Evolutionary conservation across 2,329 filamentous ascomycete species (phyloP).

Genomic region (Alternaria hordeiaustralica): DNA sequence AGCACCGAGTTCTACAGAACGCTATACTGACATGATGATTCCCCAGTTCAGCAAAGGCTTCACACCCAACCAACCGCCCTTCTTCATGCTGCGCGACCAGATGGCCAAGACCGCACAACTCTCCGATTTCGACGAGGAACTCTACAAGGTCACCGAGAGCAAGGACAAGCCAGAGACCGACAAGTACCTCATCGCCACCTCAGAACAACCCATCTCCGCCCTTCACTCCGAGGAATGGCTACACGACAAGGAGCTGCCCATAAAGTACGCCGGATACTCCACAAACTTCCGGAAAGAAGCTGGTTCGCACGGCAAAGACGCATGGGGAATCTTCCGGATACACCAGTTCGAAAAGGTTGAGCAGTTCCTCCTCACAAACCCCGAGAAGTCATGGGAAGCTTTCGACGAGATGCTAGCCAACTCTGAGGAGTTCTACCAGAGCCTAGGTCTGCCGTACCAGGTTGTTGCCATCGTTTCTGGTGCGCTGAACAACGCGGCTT

Average conservation of each 20-base stretch:
- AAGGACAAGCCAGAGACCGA: slow-evolving; percentile 82
- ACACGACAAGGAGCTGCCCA: slow-evolving; percentile 76
- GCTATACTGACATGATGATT: not conserved
- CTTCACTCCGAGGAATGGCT: slow-evolving; percentile 96
- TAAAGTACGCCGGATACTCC: slow-evolving; percentile 87
- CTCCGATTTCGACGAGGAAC: slow-evolving; percentile 95
- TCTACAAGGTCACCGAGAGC: slow-evolving; percentile 91
- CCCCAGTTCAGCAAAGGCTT: slow-evolving; percentile 71
- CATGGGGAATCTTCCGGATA: slow-evolving; percentile 97
- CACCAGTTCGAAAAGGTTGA: slow-evolving; percentile 86
- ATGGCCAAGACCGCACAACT: slow-evolving; percentile 99
- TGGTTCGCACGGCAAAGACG: slow-evolving; percentile 87
- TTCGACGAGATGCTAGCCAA: slow-evolving; percentile 92
- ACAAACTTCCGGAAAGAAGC: slow-evolving; percentile 97
- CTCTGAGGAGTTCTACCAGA: slow-evolving; percentile 95
- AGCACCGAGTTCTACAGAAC: not conserved
- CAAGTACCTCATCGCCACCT: slow-evolving; percentile 78
- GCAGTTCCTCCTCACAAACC: slow-evolving; percentile 65
- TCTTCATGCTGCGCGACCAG: slow-evolving; percentile 86
- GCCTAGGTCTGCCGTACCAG: slow-evolving; percentile 85
- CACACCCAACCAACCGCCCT: slow-evolving; percentile 68
- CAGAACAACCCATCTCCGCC: slow-evolving; percentile 92
- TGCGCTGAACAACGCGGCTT: slow-evolving; percentile 61
- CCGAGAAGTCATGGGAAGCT: slow-evolving; percentile 83
- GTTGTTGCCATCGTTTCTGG: slow-evolving; percentile 96